phyloP scores from a whole-genome alignment of 2,329 filamentous ascomycete species.

The Orbilia javanica region DNA sequence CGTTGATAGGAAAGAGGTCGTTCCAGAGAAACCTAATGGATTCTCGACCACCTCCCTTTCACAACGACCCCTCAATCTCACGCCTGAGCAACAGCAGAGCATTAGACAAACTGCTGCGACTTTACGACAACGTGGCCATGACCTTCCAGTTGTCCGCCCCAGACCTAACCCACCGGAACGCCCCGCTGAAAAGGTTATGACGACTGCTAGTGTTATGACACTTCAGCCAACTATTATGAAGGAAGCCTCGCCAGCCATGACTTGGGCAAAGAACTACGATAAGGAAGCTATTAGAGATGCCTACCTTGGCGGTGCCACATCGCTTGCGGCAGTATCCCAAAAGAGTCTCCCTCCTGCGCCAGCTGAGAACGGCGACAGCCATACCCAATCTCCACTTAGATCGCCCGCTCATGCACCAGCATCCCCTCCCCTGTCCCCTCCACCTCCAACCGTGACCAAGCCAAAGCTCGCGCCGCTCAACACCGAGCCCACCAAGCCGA shows the following conservation, averaged over 20 bases:
- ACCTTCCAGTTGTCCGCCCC: conserved; percentile 65
- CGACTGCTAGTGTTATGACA: conserved; percentile 87
- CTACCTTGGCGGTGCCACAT: conserved; percentile 73
- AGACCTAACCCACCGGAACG: conserved; percentile 70
- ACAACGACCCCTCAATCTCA: conserved; percentile 83
- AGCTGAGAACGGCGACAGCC: conserved; percentile 37
- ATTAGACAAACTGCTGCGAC: conserved; percentile 92
- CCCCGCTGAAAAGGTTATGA: conserved; percentile 68
- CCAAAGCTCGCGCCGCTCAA: conserved; percentile 27
- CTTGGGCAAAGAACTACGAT: conserved; percentile 96
- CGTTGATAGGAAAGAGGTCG: conserved; percentile 56
- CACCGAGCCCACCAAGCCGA: conserved; percentile 20
- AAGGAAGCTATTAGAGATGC: conserved; percentile 85
- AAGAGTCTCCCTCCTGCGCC: conserved; percentile 50
- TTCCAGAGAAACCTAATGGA: conserved; percentile 51
- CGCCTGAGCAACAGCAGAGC: conserved; percentile 88
- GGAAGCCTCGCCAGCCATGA: conserved; percentile 92
- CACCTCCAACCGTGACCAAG: conserved; percentile 18
- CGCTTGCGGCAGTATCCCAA: conserved; percentile 30
- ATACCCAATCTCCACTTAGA: conserved; percentile 25
- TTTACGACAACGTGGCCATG: conserved; percentile 76
- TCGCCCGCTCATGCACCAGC: conserved; percentile 25
- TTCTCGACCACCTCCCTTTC: conserved; percentile 65
- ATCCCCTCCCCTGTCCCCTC: conserved; percentile 11
- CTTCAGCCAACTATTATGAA: conserved; percentile 85